Percentiles rank a stretch among this genome's conserved stretches.
These are phyloP conservation scores for Sclerotinia nivalis DNA, from an alignment of 2,329 filamentous ascomycete genomes.

Conservation along the genomic window DNA sequence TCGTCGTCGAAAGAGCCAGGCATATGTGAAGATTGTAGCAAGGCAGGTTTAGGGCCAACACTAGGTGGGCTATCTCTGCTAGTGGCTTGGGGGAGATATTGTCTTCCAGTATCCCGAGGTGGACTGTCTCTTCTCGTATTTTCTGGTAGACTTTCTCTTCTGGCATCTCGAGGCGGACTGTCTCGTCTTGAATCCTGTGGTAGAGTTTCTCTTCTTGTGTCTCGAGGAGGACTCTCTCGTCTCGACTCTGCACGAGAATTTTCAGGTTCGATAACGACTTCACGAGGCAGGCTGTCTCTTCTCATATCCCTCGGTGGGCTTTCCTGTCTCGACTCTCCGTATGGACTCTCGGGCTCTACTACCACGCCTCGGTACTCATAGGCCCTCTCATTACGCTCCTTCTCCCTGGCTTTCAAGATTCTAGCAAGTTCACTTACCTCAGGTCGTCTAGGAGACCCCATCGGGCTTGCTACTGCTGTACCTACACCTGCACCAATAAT, in stretches of 20 bases:
- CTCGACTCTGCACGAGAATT: neutral
- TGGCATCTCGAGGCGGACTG: neutral
- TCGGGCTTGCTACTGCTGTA: conserved; percentile 35
- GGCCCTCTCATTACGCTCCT: conserved; percentile 27
- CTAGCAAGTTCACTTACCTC: conserved; percentile 17
- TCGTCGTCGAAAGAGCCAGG: conserved; percentile 68
- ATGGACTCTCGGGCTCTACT: conserved; percentile 33
- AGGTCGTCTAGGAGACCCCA: conserved; percentile 29
- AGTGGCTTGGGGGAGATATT: neutral
- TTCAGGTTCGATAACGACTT: neutral
- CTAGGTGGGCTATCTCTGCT: conserved; percentile 47
- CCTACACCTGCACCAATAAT: conserved; percentile 47
- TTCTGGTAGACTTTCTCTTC: conserved; percentile 15
- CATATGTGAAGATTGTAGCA: conserved; percentile 49
- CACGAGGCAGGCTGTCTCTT: neutral
- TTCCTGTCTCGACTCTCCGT: conserved; percentile 28
- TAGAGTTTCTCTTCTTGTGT: neutral
- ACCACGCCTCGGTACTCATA: conserved; percentile 38
- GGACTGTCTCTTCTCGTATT: conserved; percentile 10
- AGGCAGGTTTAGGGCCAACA: conserved; percentile 58
- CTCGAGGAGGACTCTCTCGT: conserved; percentile 10
- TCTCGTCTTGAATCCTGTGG: conserved; percentile 10
- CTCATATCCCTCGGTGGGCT: neutral
- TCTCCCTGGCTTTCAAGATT: conserved; percentile 16
- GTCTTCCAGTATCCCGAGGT: neutral